Base-by-base conservation (phyloP, 2,329 filamentous ascomycete genomes). In the Fusarium penzigii region DNA sequence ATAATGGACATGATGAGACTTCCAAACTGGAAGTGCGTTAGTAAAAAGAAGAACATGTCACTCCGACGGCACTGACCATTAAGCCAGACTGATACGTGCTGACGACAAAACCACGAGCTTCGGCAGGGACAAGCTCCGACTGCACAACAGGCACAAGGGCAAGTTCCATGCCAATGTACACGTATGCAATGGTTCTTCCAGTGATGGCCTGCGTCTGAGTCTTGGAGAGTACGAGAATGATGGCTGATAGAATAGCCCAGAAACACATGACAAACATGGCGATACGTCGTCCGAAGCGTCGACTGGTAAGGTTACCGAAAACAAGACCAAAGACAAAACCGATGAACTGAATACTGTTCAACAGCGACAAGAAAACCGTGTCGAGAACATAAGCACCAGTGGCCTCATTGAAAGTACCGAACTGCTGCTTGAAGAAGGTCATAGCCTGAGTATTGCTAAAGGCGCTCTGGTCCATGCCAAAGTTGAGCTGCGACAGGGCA, bases 161-260 rank as follows among this genome's bases (percentile, higher is more conserved):
- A 8, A 75, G 62, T 52, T 75, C 72, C 65, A 73, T 74, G 13
- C 72, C 72, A 32, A 74, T 62, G 43, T 75, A 75, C 17, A 70
- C 45, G 48, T 72, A 72, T 32, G 70, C 71, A 6, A 75, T 55
- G 9, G 70, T 69, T 3, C 71, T 64, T 1, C 59, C 71, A 10
- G 64, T 68, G 41, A 75, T 55, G 10, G 72, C 69, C 48, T 74
- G 71, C 1, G 56, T 56, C 6, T 48, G 57, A 14, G 39, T 63
- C 14, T 61, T 49, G 6, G 70, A 66, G 0, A 70, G 72, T 39
- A 74, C 53, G 4, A 63, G 49, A 11, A 74, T 58, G 2, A 65
- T 68, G 2, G 72, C 66, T 0, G 67, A 53, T 0, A 69, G 46
- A 1, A 73, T 53, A 5, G 70, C 70, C 44, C 64, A 74, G 10